phyloP scores from a whole-genome alignment of 2,329 filamentous ascomycete species.

The Arthrobotrys musiformis region DNA sequence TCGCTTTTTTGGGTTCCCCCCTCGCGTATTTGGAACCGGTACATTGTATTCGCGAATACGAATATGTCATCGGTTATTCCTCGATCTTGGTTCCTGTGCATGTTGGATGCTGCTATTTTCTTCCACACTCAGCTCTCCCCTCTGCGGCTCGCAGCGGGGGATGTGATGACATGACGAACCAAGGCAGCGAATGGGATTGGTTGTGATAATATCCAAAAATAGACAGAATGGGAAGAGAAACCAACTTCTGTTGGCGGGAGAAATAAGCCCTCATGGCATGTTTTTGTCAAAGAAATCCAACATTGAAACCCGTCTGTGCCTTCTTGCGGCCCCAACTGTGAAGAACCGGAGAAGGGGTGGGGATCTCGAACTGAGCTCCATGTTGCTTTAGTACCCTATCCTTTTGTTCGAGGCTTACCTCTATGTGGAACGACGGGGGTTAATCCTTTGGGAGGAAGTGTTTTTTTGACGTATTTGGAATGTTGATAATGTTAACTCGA shows the following conservation, averaged over 20 bases:
- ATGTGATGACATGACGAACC: constrained; percentile 54
- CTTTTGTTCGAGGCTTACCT: constrained; percentile 4
- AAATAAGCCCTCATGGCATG: neutral
- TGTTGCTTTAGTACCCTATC: constrained; percentile 27
- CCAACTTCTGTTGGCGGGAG: constrained; percentile 34
- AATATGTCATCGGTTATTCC: constrained; percentile 5
- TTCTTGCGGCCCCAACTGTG: constrained; percentile 32
- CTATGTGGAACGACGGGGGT: neutral
- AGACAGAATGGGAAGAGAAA: constrained; percentile 19
- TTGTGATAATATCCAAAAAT: constrained; percentile 52
- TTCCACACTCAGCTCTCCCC: constrained; percentile 11
- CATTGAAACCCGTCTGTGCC: constrained; percentile 50
- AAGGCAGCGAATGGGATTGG: constrained; percentile 34
- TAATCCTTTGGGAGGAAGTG: too few species aligned
- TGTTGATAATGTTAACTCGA: constrained; percentile 51
- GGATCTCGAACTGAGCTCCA: constrained; percentile 26
- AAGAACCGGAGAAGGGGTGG: neutral
- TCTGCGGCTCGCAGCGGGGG: too few species aligned
- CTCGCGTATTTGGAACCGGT: constrained; percentile 3
- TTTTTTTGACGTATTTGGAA: constrained; percentile 50
- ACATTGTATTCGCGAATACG: neutral
- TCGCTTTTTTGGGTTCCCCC: neutral
- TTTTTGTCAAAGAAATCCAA: constrained; percentile 29
- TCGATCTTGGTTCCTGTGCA: constrained; percentile 7
- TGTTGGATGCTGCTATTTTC: constrained; percentile 13